Evolutionary conservation across 1,284 basidiomycete genomes (phyloP), one percentile per base, ranked within the genome.

Genomic region (Cryptococcus hybrid): DNA sequence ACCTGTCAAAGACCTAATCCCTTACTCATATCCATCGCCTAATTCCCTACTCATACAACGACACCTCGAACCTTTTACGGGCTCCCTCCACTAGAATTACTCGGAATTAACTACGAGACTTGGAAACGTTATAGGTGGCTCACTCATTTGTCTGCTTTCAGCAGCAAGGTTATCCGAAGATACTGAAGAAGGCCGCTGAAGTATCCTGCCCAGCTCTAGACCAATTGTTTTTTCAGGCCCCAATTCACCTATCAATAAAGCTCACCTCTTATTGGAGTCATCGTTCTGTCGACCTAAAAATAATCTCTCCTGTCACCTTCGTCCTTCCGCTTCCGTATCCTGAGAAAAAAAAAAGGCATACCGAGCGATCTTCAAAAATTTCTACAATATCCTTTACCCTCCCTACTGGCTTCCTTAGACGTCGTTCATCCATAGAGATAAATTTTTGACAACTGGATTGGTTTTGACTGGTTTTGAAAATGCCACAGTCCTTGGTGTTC

Each of bases 221-320:
- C 18, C 18, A 18, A 18, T 35, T 2, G 36, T 13, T 44, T 5
- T 13, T 7, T 8, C 24, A 7, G 9, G 7, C 7, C 5, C 3
- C 30, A 37, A 49, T 35, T 8, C n/a, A 48, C 37, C 9, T 35
- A 48, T 34, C 15, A 15, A 18, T 3, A 48, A 34, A n/a, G 57
- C 52, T 49, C n/a, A 62, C 58, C 50, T 52, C 47, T 59, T 13
- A 54, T 48, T 7, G 60, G 58, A 8, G 60, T 58, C n/a, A 40
- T 8, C 4, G 24, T 15, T 4, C 15, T 30, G 34, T n/a, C 24
- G 30, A 11, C 24, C 47, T 43, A 13, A 51, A 13, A 34, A n/a
- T 56, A 55, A 51, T 49, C 8, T 55, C 30, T 5, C 15, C 46
- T 18, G 30, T n/a, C 7, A 8, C 5, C 6, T 13, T 30, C 12